Evolutionary conservation across 1,139 yeast genomes (phyloP).

Genomic region (Protomyces gravidus): DNA sequence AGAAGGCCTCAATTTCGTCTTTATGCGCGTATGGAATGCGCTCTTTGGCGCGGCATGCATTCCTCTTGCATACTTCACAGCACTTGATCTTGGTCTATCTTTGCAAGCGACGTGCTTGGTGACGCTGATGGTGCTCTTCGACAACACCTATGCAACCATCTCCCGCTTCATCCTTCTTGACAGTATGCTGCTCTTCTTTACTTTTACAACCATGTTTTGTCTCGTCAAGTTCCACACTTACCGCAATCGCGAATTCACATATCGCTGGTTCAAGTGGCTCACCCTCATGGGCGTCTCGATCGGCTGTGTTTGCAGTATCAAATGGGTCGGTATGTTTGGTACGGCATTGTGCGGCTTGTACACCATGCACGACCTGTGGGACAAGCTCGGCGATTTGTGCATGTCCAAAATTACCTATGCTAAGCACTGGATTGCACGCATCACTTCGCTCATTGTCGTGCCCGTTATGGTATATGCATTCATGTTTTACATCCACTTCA

Average conservation of each 20-base stretch:
- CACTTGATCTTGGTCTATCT: conserved; percentile 77
- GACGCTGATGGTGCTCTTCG: conserved; percentile 58
- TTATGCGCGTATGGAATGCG: conserved; percentile 93
- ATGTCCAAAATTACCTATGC: conserved; percentile 47
- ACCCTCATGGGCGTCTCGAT: conserved; percentile 68
- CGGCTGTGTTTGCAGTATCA: conserved; percentile 82
- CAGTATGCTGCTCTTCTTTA: conserved; percentile 91
- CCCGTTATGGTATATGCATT: conserved; percentile 66
- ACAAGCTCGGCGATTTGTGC: conserved; percentile 54
- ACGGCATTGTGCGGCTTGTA: conserved; percentile 83
- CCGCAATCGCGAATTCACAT: conserved; percentile 59
- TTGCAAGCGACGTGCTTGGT: conserved; percentile 83
- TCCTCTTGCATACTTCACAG: conserved; percentile 89
- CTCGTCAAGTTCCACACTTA: conserved; percentile 74
- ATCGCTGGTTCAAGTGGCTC: conserved; percentile 96
- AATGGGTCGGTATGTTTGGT: conserved; percentile 92
- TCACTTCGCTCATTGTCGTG: conserved; percentile 62
- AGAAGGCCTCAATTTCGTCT: conserved; percentile 75
- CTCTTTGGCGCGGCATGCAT: conserved; percentile 83
- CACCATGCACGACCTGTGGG: conserved; percentile 67
- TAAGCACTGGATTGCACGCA: conserved; percentile 68
- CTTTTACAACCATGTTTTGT: conserved; percentile 74
- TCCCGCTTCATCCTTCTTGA: conserved; percentile 90
- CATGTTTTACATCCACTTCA: conserved; percentile 76
- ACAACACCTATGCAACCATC: conserved; percentile 78